Evolutionary conservation across 1,139 yeast species (phyloP), one percentile per base, ranked within the genome.

Genomic region (Debaryomyces singareniensis): DNA sequence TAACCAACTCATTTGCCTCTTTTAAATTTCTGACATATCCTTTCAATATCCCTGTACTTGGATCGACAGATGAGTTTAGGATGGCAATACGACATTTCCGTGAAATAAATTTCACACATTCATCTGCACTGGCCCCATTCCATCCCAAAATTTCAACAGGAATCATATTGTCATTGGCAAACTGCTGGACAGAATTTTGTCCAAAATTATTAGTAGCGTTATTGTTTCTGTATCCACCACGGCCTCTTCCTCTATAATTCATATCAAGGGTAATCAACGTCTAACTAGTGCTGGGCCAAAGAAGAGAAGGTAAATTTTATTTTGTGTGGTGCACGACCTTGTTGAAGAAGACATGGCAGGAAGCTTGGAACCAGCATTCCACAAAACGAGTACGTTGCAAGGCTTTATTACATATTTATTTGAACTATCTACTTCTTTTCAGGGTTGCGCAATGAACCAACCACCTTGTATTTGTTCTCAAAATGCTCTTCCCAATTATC

Each of bases 401-500:
- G n/a, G n/a, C n/a, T n/a, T n/a, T n/a, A n/a, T n/a, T n/a, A n/a
- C n/a, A n/a, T n/a, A n/a, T n/a, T n/a, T n/a, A n/a, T n/a, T n/a
- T n/a, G n/a, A n/a, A 18, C n/a, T 7, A 5, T 24, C 24, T 9
- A 15, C 15, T n/a, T 13, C 27, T 18, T n/a, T 7, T 18, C 21
- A n/a, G 21, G 21, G 24, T 31, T 43, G 26, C 44, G 52, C 26
- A 80, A 61, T 5, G 69, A 59, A 3, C 93, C 94, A 15, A 82
- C 80, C 16, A 73, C 58, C 3, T 79, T 76, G 45, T 82, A 91
- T 62, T 89, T 87, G 47, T 74, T 76, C 37, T 71, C 75, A 52
- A 89, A 91, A 55, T 79, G 91, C 32, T 75, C 75, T 46, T 75
- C 89, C 98, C 98, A 91, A 30, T 78, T 82, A 39, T 82, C 74